Evolutionary conservation across 257 asterid genomes (phyloP), one percentile per base, ranked within the genome.

Genomic region (Fraxinus excelsior): DNA sequence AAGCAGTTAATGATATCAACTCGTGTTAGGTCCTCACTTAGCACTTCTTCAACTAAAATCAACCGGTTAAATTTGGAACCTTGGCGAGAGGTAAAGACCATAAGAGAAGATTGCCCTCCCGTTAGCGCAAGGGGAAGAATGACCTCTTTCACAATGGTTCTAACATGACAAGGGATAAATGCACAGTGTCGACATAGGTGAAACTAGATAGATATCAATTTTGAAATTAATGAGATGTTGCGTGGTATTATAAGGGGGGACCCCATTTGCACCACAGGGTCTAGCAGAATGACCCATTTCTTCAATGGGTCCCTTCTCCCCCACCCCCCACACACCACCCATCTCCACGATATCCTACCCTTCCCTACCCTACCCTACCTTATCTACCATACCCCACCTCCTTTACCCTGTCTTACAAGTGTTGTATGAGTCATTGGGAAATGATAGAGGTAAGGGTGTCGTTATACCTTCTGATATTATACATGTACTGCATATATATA

Each of bases 201-300:
- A 74, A 74, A 79, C 70, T 7, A 34, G 44, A 32, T 71, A 38
- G 40, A 32, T 49, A 75, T 71, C 68, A 13, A 10, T 25, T 18
- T 11, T 25, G 68, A 62, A 62, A 46, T 51, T 58, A 23, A 73
- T 73, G 68, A 19, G 35, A 40, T 79, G 80, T 73, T 76, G 80
- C 70, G 76, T 84, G 73, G 75, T 82, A 34, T 29, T 78, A 75
- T 67, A 66, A 26, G 74, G 73, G 65, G 79, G 84, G 81, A 60
- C 83, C 88, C 86, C 76, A 51, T 29, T 51, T 21, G 64, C 70
- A 7, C 70, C 64, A 26, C 13, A 69, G 72, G 74, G 64, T 29
- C 70, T 77, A 42, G 70, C 81, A 74, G 69, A 73, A 64, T 64
- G 81, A 60, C 78, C 84, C 88, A 77, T 77, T 82, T 73, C 84